Evolutionary conservation across 225 moss, liverwort and hornwort genomes (phyloP).

Genomic region (Sphagnum contortum): DNA sequence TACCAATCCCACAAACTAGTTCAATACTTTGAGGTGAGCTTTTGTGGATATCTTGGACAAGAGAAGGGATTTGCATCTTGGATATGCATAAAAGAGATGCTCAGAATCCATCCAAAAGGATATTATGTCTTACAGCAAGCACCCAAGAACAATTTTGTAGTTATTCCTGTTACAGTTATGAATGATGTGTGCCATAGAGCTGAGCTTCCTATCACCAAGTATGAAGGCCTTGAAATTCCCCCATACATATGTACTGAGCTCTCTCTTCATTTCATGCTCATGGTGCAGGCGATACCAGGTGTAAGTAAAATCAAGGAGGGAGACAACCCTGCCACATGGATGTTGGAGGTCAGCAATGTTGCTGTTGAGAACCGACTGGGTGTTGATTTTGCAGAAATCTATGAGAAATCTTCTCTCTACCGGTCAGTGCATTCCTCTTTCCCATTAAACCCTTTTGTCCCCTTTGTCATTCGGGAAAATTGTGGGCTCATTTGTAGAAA

Average conservation of each 20-base stretch:
- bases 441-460: too few relatives aligned
- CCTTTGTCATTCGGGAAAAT: too few relatives aligned
- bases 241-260: too few relatives aligned
- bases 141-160: too few relatives aligned
- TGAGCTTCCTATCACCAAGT: too few relatives aligned
- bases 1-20: slow-evolving; percentile 4
- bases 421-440: not conserved
- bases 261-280: too few relatives aligned
- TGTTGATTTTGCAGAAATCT: not conserved
- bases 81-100: not conserved
- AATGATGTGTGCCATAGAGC: too few relatives aligned
- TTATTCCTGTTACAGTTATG: too few relatives aligned
- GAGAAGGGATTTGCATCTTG: not conserved
- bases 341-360: not conserved
- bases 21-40: slow-evolving; percentile 7
- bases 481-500: too few relatives aligned
- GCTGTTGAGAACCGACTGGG: not conserved
- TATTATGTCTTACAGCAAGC: not conserved
- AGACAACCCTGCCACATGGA: slow-evolving; percentile 6
- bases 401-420: slow-evolving; percentile 2
- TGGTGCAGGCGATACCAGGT: slow-evolving; percentile 5
- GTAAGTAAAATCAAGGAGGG: slow-evolving; percentile 6
- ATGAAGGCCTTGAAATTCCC: too few relatives aligned
- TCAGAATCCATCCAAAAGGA: not conserved
- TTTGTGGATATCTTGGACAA: not conserved